Evolutionary conservation across 2,329 filamentous ascomycete genomes (phyloP).

Genomic region (Colletotrichum kahawae): DNA sequence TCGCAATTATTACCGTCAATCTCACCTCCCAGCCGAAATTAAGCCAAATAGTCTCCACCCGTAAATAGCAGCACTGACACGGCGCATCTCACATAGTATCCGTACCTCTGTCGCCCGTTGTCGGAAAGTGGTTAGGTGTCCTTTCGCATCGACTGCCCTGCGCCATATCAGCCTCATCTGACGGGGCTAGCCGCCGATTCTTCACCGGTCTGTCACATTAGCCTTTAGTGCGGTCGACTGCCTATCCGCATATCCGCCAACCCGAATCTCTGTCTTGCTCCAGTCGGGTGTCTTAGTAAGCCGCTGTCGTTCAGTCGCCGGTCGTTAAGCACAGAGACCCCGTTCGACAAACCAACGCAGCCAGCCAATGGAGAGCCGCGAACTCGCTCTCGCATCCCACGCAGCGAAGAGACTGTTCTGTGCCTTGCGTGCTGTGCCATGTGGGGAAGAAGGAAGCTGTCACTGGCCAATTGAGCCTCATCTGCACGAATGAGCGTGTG

Average conservation of each 20-base stretch:
- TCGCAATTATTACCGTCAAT: not conserved
- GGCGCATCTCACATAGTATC: not conserved
- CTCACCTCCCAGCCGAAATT: not conserved
- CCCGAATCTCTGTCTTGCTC: not conserved
- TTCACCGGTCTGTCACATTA: constrained; percentile 11
- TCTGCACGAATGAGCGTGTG: not conserved
- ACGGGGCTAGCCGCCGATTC: constrained; percentile 3
- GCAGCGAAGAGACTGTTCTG: not conserved
- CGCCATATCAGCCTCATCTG: not conserved
- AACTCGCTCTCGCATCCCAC: not conserved
- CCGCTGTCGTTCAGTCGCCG: not conserved
- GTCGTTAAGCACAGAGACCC: not conserved
- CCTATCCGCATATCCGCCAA: not conserved
- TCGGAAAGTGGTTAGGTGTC: constrained; percentile 14
- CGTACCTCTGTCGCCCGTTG: not conserved
- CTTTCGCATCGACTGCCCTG: constrained; percentile 7
- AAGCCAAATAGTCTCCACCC: not conserved
- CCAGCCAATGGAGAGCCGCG: not conserved
- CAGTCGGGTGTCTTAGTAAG: not conserved
- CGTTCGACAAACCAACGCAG: not conserved
- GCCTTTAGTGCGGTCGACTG: not conserved
- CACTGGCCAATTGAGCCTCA: constrained; percentile 19
- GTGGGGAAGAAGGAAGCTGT: constrained; percentile 5
- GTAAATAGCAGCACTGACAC: not conserved
- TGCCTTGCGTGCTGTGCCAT: constrained; percentile 16